Evolutionary conservation across 176 grass and related monocot genomes (phyloP), one percentile per base, ranked within the genome.

Genomic region (bread wheat (Triticum aestivum)): DNA sequence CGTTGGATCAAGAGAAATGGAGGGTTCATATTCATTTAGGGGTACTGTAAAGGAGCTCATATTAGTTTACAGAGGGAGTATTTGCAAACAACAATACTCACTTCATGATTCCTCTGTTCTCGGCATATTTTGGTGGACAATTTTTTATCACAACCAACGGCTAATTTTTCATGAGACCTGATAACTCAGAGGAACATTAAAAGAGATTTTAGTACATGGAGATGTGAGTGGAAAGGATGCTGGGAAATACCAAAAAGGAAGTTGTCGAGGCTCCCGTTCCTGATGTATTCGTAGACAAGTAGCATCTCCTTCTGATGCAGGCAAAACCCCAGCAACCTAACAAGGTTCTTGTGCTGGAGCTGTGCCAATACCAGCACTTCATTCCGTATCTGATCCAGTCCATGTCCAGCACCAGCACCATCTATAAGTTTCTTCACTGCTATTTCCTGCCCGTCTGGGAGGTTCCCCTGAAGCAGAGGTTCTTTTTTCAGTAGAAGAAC

Each of bases 341-440:
- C 86, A 61, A 93, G 89, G 52, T 93, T 91, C 81, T 87, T 91
- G 56, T 93, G 91, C 71, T 93, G 88, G 47, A 93, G 88, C 45
- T 91, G 39, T 47, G 83, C 78, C 17, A 91, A 20, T 2, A 93
- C 3, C 27, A 9, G 5, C 4, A 93, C 56, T 6, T 91, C 92
- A 86, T 93, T 91, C 0, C 79, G 80, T 29, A 91, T 58, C 35
- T 91, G 82, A 42, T 86, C 1, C 41, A 80, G 35, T 6, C 83
- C 92, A 23, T 76, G 26, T 3, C 80, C 78, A 1, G 66, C 21
- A 59, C 5, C 51, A 54, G 54, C 8, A 54, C 32, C 80, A 45
- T 73, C 80, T 32, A 84, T 77, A 2, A 93, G 69, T 54, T 14
- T 83, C 83, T 91, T 93, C 15, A 93, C 86, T 49, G 89, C 91